Conservation (phyloP, 2,329 filamentous ascomycete species). For the Lasiodiplodia sp. region DNA sequence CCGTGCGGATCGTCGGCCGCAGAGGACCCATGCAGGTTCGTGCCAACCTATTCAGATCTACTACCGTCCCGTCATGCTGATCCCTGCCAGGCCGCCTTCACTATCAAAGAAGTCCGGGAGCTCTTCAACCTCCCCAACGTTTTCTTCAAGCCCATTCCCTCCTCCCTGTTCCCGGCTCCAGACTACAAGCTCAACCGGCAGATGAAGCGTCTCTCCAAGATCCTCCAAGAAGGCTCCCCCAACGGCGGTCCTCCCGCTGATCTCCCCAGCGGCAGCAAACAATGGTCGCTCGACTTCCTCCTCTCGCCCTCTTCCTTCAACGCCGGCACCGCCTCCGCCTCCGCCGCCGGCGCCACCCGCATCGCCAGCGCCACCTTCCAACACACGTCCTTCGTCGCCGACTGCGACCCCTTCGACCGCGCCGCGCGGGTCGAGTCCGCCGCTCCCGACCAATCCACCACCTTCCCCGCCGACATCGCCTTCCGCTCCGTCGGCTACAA, state of each 20-base stretch:
- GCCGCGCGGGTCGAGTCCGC: conserved; percentile 58
- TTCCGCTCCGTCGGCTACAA: conserved; percentile 98
- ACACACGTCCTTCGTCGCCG: conserved; percentile 49
- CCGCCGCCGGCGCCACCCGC: conserved; percentile 61
- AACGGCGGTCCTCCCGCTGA: conserved; percentile 44
- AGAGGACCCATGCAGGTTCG: conserved; percentile 85
- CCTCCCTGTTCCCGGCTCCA: conserved; percentile 70
- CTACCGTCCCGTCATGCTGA: not conserved
- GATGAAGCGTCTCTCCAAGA: conserved; percentile 77
- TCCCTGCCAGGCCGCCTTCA: conserved; percentile 78
- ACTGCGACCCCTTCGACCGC: conserved; percentile 55
- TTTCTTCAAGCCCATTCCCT: conserved; percentile 73
- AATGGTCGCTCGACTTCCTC: conserved; percentile 87
- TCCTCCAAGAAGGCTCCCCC: conserved; percentile 77
- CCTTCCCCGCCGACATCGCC: conserved; percentile 72
- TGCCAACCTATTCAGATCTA: conserved; percentile 6
- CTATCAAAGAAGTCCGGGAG: conserved; percentile 92
- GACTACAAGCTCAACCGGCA: conserved; percentile 76
- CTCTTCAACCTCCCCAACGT: conserved; percentile 78
- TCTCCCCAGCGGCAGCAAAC: conserved; percentile 61
- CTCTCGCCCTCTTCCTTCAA: conserved; percentile 78
- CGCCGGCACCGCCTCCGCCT: conserved; percentile 46
- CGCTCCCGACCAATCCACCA: conserved; percentile 44
- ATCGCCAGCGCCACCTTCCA: conserved; percentile 72
- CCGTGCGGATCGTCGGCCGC: conserved; percentile 86